A percentile compares a stretch with the other conserved stretches of the same genome.
Evolutionary conservation across 2,329 filamentous ascomycete genomes (phyloP).

Genomic region (Aspergillus ustus): DNA sequence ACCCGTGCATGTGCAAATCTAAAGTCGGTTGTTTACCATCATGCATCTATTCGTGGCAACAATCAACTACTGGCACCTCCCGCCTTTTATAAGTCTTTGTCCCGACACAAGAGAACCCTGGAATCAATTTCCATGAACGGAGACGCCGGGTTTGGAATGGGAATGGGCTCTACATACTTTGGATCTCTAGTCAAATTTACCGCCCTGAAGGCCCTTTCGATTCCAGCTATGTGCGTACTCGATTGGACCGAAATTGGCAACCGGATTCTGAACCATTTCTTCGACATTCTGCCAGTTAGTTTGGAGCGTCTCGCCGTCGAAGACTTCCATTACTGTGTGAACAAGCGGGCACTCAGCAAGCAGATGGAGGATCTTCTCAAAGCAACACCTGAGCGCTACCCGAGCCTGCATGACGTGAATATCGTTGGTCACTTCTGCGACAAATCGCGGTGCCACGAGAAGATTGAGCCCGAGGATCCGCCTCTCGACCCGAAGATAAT

Average conservation of each 20-base stretch:
- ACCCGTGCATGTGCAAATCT: background rate
- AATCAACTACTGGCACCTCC: background rate
- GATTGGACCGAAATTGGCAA: background rate
- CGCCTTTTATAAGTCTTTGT: background rate
- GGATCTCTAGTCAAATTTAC: background rate
- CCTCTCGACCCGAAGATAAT: background rate
- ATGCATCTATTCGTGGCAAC: background rate
- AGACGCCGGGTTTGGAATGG: background rate
- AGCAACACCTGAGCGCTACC: background rate
- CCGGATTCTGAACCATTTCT: background rate
- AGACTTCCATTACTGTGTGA: background rate
- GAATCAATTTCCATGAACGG: background rate
- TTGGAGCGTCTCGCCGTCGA: background rate
- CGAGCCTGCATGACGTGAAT: background rate
- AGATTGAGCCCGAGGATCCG: background rate
- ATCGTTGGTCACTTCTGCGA: background rate
- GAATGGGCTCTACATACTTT: background rate
- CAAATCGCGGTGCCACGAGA: background rate
- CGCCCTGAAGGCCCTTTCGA: background rate
- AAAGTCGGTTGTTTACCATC: background rate
- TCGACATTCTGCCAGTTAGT: background rate
- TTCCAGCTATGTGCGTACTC: background rate
- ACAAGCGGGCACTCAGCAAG: background rate
- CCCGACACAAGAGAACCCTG: background rate
- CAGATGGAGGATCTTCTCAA: background rate